Evolutionary conservation across 257 asterid species (phyloP), one percentile per base, ranked within the genome.

Genomic region (Anisodus acutangulus): DNA sequence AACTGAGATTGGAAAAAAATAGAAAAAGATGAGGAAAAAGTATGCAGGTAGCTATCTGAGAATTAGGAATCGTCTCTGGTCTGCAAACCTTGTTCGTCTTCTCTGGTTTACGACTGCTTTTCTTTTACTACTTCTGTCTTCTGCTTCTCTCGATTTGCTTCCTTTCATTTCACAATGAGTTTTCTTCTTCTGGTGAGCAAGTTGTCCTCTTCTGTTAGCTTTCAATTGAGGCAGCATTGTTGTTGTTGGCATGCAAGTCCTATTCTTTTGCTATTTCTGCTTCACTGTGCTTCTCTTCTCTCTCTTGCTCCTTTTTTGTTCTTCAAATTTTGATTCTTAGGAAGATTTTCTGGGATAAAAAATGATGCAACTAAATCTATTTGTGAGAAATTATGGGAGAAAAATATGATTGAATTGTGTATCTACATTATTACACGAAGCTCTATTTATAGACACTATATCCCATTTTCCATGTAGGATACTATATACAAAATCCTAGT

Each of bases 101-200:
- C 71, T 26, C 43, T 66, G 72, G 9, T 66, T 66, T 66, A 31
- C n/a, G 3, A 66, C 45, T 22, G 57, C 60, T 49, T 41, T 74
- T 49, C 60, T 49, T 74, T 22, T 19, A 11, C 60, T 74, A 22
- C 8, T 49, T 72, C 60, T 72, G 59, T 43, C 43, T 31, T 74
- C 80, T 19, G 80, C 59, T 22, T 45, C 60, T 19, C 39, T 74
- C 12, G 19, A 19, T 72, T 47, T 47, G 17, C 80, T 49, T 11
- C 49, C 19, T 49, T 74, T 49, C 60, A 0, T 74, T 74, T 74
- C 80, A 22, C 60, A 22, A 49, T 74, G 62, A 74, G 59, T 3
- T 74, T 13, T 76, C 49, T 76, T 26, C 81, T 76, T 51, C 64
- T 76, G 81, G 49, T 76, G 64, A 51, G 47, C 22, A 76, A 76